Conservation (phyloP, 352 stramenopile species). For the Phytopythium helicoides region DNA sequence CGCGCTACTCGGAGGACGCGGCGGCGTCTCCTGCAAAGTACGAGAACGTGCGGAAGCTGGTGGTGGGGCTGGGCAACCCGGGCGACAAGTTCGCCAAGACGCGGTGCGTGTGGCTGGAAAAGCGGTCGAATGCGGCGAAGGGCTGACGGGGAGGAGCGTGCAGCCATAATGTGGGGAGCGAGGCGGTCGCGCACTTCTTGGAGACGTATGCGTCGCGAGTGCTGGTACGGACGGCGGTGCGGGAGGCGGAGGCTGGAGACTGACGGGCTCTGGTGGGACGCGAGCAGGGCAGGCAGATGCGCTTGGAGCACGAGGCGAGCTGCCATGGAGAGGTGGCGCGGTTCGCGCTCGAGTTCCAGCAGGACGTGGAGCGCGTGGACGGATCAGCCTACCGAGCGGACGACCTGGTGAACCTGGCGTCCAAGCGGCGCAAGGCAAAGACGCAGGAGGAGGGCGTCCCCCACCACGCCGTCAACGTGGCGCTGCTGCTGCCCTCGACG, state of each 20-base stretch:
- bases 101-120: conserved; percentile 27
- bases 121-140: background rate
- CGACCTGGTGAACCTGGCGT: conserved; percentile 78
- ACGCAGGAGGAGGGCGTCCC: conserved; percentile 74
- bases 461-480: conserved; percentile 71
- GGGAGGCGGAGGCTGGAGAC: no score
- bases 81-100: conserved; percentile 81
- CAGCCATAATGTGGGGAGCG: conserved; percentile 82
- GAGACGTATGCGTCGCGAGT: conserved; percentile 58
- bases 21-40: conserved; percentile 31
- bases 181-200: conserved; percentile 64
- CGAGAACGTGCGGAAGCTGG: conserved; percentile 72
- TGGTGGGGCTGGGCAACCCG: conserved; percentile 85
- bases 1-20: conserved; percentile 4
- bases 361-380: conserved; percentile 41
- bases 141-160: no score
- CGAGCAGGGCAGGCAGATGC: conserved; percentile 39
- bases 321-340: conserved; percentile 67
- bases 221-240: conserved; percentile 30
- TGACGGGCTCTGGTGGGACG: no score
- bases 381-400: conserved; percentile 48
- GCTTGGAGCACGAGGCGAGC: conserved; percentile 49
- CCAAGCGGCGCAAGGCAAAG: conserved; percentile 68
- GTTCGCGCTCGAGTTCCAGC: conserved; percentile 63
- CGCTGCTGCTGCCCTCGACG: conserved; percentile 68